Percentiles rank a stretch among this genome's conserved stretches.
Evolutionary conservation across 805 yeast genomes (phyloP).

Genomic region (Lipomyces chichibuensis): DNA sequence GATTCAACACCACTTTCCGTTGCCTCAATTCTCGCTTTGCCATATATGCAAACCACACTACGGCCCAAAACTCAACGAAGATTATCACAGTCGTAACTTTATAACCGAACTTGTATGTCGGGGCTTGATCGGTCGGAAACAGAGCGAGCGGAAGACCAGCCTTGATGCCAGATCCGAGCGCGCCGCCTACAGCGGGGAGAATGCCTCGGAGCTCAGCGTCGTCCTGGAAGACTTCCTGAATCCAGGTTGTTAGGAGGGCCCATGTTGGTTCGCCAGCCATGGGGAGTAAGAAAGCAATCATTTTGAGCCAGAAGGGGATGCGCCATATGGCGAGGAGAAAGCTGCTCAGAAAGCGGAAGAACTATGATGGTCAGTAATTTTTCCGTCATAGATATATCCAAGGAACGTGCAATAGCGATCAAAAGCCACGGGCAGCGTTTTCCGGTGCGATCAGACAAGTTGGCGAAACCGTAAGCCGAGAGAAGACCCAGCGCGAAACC

Average conservation of each 20-base stretch:
- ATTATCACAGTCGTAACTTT: conserved; percentile 15
- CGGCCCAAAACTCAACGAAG: conserved; percentile 16
- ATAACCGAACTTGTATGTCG: conserved; percentile 25
- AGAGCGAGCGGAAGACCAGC: conserved; percentile 24
- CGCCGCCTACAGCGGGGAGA: conserved; percentile 33
- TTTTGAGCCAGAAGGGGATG: conserved; percentile 21
- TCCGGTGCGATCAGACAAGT: conserved; percentile 41
- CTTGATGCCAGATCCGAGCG: conserved; percentile 16
- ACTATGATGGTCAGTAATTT: background rate
- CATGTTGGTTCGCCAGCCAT: conserved; percentile 23
- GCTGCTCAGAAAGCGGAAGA: conserved; percentile 15
- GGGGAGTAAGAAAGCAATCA: conserved; percentile 20
- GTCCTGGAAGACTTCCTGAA: conserved; percentile 27
- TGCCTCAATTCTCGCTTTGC: conserved; percentile 17
- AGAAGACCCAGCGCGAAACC: conserved; percentile 42
- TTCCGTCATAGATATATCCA: background rate
- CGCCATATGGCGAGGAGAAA: conserved; percentile 25
- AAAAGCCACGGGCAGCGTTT: conserved; percentile 41
- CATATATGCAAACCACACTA: conserved; percentile 19
- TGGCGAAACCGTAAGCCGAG: conserved; percentile 39
- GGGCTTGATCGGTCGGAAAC: conserved; percentile 32
- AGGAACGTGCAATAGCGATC: conserved; percentile 13
- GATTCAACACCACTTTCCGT: conserved; percentile 8
- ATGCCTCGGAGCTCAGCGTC: conserved; percentile 29
- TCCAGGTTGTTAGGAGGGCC: conserved; percentile 28